Conservation (phyloP, 2,329 filamentous ascomycete species). For the Colletotrichum sublineola region DNA sequence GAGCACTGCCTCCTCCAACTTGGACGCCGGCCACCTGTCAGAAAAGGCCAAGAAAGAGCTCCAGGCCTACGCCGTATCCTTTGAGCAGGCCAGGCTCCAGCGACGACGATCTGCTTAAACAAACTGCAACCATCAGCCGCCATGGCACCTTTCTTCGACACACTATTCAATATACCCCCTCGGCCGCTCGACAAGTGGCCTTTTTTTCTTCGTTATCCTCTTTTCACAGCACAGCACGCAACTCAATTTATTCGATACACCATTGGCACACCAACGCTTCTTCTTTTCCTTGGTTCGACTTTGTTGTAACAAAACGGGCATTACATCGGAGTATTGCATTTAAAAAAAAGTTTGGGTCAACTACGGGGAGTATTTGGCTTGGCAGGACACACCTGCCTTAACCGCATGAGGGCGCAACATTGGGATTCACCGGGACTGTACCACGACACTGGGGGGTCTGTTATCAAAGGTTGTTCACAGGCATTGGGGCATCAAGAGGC, state of each 20-base stretch:
- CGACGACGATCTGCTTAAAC: constrained; percentile 69
- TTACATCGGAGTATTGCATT: constrained; percentile 64
- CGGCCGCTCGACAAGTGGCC: constrained; percentile 40
- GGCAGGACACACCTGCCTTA: constrained; percentile 47
- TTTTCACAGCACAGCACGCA: constrained; percentile 46
- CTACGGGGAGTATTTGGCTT: constrained; percentile 47
- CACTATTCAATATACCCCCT: constrained; percentile 44
- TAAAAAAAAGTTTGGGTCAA: constrained; percentile 52
- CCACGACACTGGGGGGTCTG: constrained; percentile 29
- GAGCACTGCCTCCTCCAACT: constrained; percentile 68
- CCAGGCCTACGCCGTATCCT: constrained; percentile 87
- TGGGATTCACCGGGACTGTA: constrained; percentile 42
- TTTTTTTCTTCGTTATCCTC: constrained; percentile 30
- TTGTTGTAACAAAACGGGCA: constrained; percentile 62
- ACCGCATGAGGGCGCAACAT: constrained; percentile 48
- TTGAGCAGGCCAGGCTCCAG: constrained; percentile 81
- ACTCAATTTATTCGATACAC: constrained; percentile 48
- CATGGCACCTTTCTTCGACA: constrained; percentile 45
- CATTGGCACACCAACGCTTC: constrained; percentile 43
- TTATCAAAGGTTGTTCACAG: constrained; percentile 50
- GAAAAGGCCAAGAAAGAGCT: constrained; percentile 84
- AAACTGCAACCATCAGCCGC: constrained; percentile 13
- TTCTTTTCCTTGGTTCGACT: constrained; percentile 43
- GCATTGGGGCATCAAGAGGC: constrained; percentile 43
- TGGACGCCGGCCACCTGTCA: constrained; percentile 72